Conservation (phyloP, 2,329 filamentous ascomycete species). For the Ceratocystis ficicola region DNA sequence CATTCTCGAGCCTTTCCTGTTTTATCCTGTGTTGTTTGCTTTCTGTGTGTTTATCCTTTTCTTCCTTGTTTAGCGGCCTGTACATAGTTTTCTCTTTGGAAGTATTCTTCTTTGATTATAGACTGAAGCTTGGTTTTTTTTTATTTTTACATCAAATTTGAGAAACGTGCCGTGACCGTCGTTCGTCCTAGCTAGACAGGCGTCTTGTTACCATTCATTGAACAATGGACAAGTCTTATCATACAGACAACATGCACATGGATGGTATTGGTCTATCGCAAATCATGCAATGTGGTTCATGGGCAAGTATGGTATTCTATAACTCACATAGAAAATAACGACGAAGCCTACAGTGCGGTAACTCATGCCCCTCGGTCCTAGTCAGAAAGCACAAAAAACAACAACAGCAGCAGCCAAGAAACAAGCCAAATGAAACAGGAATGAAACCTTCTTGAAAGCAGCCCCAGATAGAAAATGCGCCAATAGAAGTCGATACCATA, state of each 20-base stretch:
- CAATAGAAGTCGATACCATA: not conserved
- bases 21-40: not conserved
- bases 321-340: not conserved
- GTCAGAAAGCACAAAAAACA: not conserved
- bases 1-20: not conserved
- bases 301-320: not conserved
- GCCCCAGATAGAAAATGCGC: conserved; percentile 2
- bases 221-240: not conserved
- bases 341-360: not conserved
- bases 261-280: not conserved
- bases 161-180: not conserved
- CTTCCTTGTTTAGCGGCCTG: not conserved
- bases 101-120: conserved; percentile 3
- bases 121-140: not conserved
- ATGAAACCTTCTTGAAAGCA: not conserved
- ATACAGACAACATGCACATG: not conserved
- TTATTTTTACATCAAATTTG: not conserved
- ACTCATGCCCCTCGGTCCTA: not conserved
- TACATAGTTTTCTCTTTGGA: not conserved
- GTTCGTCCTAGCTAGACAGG: not conserved
- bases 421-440: not conserved
- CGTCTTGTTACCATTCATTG: not conserved
- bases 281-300: not conserved
- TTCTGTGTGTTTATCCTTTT: not conserved
- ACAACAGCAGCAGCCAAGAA: not conserved